Base-by-base conservation (phyloP, 768 basidiomycete species). In the Collybia sp. region DNA sequence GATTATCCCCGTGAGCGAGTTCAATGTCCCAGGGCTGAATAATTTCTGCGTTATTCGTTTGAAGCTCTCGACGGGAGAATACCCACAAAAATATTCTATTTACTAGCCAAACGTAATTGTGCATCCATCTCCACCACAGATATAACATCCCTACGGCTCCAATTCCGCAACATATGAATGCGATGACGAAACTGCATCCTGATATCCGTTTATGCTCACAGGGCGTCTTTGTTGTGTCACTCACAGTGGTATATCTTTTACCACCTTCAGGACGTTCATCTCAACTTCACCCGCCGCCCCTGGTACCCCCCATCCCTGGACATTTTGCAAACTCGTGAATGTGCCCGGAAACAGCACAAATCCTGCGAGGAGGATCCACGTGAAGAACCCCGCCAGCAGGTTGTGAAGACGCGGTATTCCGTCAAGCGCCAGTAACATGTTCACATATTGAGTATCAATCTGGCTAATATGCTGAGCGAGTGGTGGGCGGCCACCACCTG, bases 341-440 rank as follows among this genome's bases (percentile, higher is more conserved):
- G 81, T 82, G 42, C 79, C 76, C 2, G 81, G 81, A 50, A 83
- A 80, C 20, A 83, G 65, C 13, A 83, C 63, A 55, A 83, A 83
- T 6, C 80, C 80, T 8, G 80, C 80, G 17, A 83, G 64, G 43
- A 82, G 54, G 45, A 83, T 71, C 81, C 81, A 83, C 8, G 76
- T 81, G 52, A 77, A 82, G 62, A 83, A 81, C 6, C 68, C 68
- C 2, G 76, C 71, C n/a, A 73, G 56, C 12, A 79, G 45, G 45
- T 80, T 79, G 57, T 75, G 67, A 35, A 73, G 16, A 3, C 59
- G 52, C 13, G 79, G 76, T 37, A 83, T 82, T 32, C 64, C 68
- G 52, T 82, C 81, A 16, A 82, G 60, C 4, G 79, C 81, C 30
- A 83, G 71, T 18, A 83, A 67, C 80, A 83, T 83, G 43, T 72